phyloP scores from a whole-genome alignment of 169 alveolate genomes.

The Plasmodium relictum region DNA sequence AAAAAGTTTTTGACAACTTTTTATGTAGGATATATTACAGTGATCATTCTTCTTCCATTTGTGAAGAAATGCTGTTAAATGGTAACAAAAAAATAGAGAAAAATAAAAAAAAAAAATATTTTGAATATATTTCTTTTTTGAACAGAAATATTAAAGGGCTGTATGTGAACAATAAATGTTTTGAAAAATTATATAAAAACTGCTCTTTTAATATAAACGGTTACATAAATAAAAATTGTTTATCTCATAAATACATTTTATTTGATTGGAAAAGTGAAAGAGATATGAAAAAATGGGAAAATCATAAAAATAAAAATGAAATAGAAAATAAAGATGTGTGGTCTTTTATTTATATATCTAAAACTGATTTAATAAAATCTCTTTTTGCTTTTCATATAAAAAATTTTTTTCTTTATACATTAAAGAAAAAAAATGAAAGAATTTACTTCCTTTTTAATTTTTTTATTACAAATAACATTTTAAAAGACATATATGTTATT shows the following conservation, averaged over 20 bases:
- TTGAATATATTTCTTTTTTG: neutral
- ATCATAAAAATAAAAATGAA: neutral
- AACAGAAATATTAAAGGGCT: neutral
- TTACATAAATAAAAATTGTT: constrained; percentile 15
- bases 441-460: neutral
- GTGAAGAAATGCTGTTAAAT: neutral
- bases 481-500: constrained; percentile 3
- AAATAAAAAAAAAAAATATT: neutral
- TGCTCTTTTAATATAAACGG: neutral
- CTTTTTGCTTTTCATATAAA: constrained; percentile 1
- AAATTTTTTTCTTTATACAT: neutral
- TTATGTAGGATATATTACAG: constrained; percentile 5
- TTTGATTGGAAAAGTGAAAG: constrained; percentile 21
- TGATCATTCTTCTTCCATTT: neutral
- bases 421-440: constrained; percentile 21
- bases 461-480: neutral
- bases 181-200: neutral
- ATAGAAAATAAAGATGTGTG: neutral
- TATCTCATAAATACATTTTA: constrained; percentile 47
- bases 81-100: neutral
- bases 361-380: constrained; percentile 30
- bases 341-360: constrained; percentile 7
- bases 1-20: neutral
- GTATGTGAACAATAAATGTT: neutral
- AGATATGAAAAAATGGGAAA: neutral